phyloP scores from a whole-genome alignment of 345 rosid genomes.

The Tarenaya hassleriana region DNA sequence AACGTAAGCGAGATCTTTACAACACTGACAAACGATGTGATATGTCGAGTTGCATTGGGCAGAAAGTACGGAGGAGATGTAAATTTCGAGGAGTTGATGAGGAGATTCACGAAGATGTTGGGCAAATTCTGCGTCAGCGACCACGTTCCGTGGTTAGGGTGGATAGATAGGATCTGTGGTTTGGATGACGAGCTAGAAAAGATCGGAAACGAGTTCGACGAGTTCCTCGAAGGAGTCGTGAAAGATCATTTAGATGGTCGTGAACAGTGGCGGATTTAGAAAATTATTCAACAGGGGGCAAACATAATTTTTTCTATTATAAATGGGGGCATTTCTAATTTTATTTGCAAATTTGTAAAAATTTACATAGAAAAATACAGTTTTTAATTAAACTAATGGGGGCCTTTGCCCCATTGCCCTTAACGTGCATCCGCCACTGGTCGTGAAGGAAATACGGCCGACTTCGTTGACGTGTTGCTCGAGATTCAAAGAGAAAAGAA shows the following conservation, averaged over 20 bases:
- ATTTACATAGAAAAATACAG: too few relatives aligned
- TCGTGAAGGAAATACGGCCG: background rate
- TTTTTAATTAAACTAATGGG: too few relatives aligned
- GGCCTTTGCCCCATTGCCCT: too few relatives aligned
- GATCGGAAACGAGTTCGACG: constrained; percentile 28
- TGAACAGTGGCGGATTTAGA: too few relatives aligned
- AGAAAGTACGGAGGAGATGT: constrained; percentile 40
- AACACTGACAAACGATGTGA: constrained; percentile 34
- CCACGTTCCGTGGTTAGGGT: constrained; percentile 48
- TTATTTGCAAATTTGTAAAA: too few relatives aligned
- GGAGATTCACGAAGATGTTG: constrained; percentile 26
- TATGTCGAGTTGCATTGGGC: constrained; percentile 53
- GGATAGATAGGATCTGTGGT: constrained; percentile 34
- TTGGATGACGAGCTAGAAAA: constrained; percentile 15
- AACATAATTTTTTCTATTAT: too few relatives aligned
- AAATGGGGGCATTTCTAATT: too few relatives aligned
- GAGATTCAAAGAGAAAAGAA: constrained; percentile 28
- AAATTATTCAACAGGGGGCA: too few relatives aligned
- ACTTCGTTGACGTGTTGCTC: constrained; percentile 27
- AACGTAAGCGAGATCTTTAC: constrained; percentile 35
- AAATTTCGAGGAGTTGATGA: constrained; percentile 32
- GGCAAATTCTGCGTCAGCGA: constrained; percentile 39
- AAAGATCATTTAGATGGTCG: constrained; percentile 24
- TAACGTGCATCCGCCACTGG: too few relatives aligned
- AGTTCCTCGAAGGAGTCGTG: constrained; percentile 27